Conservation (phyloP, 1,284 basidiomycete species). For the Ganoderma resinaceum region DNA sequence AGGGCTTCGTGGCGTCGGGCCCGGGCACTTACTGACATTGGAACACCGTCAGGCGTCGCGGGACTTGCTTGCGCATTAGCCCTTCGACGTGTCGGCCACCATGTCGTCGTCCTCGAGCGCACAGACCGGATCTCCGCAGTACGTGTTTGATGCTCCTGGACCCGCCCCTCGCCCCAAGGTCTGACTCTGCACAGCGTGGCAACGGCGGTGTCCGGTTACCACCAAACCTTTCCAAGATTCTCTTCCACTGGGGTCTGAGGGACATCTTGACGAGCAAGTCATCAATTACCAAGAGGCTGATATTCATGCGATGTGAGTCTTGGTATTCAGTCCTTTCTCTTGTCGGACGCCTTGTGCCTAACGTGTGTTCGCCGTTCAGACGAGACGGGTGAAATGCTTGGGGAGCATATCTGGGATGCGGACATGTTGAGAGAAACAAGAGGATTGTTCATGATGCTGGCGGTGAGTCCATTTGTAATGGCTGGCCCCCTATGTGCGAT, state of each 20-base stretch:
- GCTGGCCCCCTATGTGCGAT: constrained; percentile 29
- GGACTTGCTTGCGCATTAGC: constrained; percentile 63
- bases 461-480: constrained; percentile 44
- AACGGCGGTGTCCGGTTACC: constrained; percentile 55
- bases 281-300: constrained; percentile 45
- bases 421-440: constrained; percentile 61
- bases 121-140: constrained; percentile 44
- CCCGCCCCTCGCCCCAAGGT: neutral
- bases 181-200: constrained; percentile 15
- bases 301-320: constrained; percentile 46
- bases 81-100: constrained; percentile 60
- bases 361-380: constrained; percentile 16
- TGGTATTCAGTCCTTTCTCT: neutral
- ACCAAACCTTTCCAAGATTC: constrained; percentile 63
- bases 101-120: constrained; percentile 59
- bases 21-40: neutral
- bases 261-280: constrained; percentile 45
- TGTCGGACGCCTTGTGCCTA: neutral
- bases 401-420: constrained; percentile 58
- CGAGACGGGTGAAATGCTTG: constrained; percentile 53
- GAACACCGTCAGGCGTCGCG: constrained; percentile 39
- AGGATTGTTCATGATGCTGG: constrained; percentile 58
- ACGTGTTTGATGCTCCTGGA: constrained; percentile 19
- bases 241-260: constrained; percentile 62
- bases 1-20: neutral